Percentiles rank a stretch among this genome's conserved stretches.
Evolutionary conservation across 345 rosid genomes (phyloP).

Genomic region (Populus ilicifolia): DNA sequence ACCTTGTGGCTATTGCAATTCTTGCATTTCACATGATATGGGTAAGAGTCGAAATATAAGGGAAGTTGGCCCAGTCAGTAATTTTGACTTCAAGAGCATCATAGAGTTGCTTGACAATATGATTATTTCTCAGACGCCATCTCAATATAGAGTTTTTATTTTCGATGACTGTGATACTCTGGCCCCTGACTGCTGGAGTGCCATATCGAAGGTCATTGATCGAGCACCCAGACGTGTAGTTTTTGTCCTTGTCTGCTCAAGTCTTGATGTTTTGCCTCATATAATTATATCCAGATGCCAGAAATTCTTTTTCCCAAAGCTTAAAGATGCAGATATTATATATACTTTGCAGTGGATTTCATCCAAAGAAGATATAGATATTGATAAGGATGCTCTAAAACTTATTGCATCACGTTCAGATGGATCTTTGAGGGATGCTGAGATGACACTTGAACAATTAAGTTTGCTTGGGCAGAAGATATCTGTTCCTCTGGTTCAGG

Average conservation of each 20-base stretch:
- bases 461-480: slow-evolving; percentile 88
- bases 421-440: slow-evolving; percentile 94
- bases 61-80: slow-evolving; percentile 83
- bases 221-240: slow-evolving; percentile 75
- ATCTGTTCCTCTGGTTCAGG: slow-evolving; percentile 83
- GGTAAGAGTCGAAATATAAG: slow-evolving; percentile 68
- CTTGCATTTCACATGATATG: slow-evolving; percentile 64
- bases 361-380: slow-evolving; percentile 62
- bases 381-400: slow-evolving; percentile 74
- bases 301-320: slow-evolving; percentile 89
- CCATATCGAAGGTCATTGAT: slow-evolving; percentile 73
- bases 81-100: slow-evolving; percentile 65
- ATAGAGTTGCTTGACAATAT: slow-evolving; percentile 64
- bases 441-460: slow-evolving; percentile 93
- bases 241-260: slow-evolving; percentile 77
- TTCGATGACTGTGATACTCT: slow-evolving; percentile 84
- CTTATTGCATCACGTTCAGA: slow-evolving; percentile 95
- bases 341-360: slow-evolving; percentile 73
- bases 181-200: slow-evolving; percentile 76
- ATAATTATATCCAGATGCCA: slow-evolving; percentile 88
- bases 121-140: slow-evolving; percentile 48
- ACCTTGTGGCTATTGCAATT: slow-evolving; percentile 76
- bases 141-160: slow-evolving; percentile 62
- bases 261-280: slow-evolving; percentile 91
- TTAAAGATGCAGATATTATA: slow-evolving; percentile 82